phyloP scores from a whole-genome alignment of 2,329 filamentous ascomycete species.

The Metarhizium album region DNA sequence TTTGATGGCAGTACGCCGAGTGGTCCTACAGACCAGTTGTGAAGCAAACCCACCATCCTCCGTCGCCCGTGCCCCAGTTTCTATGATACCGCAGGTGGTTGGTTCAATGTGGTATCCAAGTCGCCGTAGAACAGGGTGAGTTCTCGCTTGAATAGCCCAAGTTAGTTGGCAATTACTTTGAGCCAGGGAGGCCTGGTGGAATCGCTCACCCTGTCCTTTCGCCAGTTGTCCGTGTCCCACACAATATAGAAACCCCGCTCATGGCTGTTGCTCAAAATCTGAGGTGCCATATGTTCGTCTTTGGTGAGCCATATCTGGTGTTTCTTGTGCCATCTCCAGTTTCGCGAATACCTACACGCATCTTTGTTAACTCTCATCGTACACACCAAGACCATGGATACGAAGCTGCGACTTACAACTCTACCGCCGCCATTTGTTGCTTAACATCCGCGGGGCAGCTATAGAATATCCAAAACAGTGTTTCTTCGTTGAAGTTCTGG shows the following conservation, averaged over 20 bases:
- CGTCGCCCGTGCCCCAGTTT: constrained; percentile 2
- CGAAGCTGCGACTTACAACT: constrained; percentile 39
- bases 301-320: constrained; percentile 57
- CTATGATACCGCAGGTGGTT: constrained; percentile 20
- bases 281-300: constrained; percentile 54
- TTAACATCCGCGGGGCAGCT: constrained; percentile 52
- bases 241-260: constrained; percentile 58
- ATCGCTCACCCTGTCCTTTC: constrained; percentile 52
- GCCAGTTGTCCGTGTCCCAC: constrained; percentile 53
- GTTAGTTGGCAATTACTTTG: constrained; percentile 10
- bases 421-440: constrained; percentile 51
- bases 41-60: constrained; percentile 7
- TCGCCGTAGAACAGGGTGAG: constrained; percentile 52
- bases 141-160: constrained; percentile 35
- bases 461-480: constrained; percentile 60
- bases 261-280: constrained; percentile 44
- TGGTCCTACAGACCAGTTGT: constrained; percentile 11
- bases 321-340: constrained; percentile 62
- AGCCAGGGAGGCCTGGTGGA: constrained; percentile 25
- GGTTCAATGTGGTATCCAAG: constrained; percentile 38
- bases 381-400: background rate
- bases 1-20: constrained; percentile 22
- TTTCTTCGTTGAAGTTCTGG: constrained; percentile 56
- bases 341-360: constrained; percentile 43
- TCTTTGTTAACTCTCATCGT: background rate